Base-by-base conservation (phyloP, 768 basidiomycete genomes). In the Pleurotus citrinopileatus region DNA sequence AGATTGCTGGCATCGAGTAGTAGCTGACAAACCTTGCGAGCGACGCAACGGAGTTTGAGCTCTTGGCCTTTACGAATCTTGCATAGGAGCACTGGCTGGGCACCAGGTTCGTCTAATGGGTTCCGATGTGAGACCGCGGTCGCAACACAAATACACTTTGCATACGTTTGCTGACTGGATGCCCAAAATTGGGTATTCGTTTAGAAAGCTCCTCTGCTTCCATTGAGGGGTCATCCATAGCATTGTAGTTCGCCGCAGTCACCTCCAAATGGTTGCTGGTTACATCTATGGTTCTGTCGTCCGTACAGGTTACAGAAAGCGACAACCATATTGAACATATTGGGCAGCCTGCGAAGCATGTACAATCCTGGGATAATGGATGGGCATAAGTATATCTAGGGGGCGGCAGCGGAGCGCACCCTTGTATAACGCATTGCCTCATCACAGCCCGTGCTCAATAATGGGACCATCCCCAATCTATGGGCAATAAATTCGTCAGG, bases 401-500 rank as follows among this genome's bases (percentile, higher is more conserved):
- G n/a, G n/a, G n/a, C n/a, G n/a, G n/a, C n/a, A n/a, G n/a, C n/a
- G n/a, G n/a, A n/a, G 72, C 82, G 52, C 60, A 86, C 89, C 65
- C 88, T 77, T 48, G 84, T 86, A 61, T 87, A 87, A 57, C 86
- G 79, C 68, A 98, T 89, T 19, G 83, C 91, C 63, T 93, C 91
- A 57, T 94, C 91, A 60, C 93, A 95, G 59, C 90, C 91, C 34
- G 84, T 76, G 69, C 92, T 95, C 47, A 87, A 76, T 20, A 99
- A 76, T 6, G 97, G 97, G 25, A 99, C 79, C 83, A 97, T 89
- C 20, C 97, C 97, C 26, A 99, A 77, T 47, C 97, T 84, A 69
- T 99, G 97, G 0, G 94, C 92, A 57, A 99, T 89, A 73, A 94
- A 97, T 73, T 99, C 97, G 70, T 99, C 97, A 2, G 95, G 92